Evolutionary conservation across 78 protist genomes (phyloP).

Genomic region (Tieghemostelium lacteum): DNA sequence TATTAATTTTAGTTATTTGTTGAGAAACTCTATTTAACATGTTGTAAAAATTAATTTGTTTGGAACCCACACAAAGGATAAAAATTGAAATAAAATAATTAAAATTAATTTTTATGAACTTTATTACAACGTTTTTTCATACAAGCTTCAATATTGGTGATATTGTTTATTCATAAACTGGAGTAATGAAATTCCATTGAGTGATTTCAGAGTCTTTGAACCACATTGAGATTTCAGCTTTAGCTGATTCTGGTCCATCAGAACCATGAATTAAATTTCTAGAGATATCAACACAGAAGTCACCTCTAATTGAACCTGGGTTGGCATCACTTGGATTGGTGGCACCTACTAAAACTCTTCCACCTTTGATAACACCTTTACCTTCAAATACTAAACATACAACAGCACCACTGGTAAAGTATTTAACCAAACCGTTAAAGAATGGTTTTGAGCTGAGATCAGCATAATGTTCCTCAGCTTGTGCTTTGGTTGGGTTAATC

Average conservation of each 20-base stretch:
- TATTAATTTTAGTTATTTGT: no score
- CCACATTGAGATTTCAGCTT: constrained; percentile 82
- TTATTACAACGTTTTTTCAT: background rate
- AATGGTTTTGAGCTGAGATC: constrained; percentile 84
- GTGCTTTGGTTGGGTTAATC: constrained; percentile 68
- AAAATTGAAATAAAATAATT: no score
- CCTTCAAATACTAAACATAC: constrained; percentile 94
- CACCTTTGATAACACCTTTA: constrained; percentile 80
- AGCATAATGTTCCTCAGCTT: constrained; percentile 88
- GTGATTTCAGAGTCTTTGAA: constrained; percentile 63
- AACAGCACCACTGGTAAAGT: constrained; percentile 90
- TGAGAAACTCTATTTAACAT: no score
- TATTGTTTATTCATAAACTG: background rate
- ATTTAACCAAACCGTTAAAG: constrained; percentile 79
- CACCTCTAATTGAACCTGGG: constrained; percentile 93
- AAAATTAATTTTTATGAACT: background rate
- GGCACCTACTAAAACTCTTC: constrained; percentile 85
- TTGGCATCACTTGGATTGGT: constrained; percentile 81
- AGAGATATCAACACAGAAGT: constrained; percentile 76
- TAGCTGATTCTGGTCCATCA: constrained; percentile 81
- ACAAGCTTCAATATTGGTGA: background rate
- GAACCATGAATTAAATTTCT: constrained; percentile 89
- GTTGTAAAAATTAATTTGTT: no score
- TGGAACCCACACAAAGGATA: no score
- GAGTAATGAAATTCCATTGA: background rate